phyloP scores from a whole-genome alignment of 306 rosid genomes.

The Malus sylvestris region DNA sequence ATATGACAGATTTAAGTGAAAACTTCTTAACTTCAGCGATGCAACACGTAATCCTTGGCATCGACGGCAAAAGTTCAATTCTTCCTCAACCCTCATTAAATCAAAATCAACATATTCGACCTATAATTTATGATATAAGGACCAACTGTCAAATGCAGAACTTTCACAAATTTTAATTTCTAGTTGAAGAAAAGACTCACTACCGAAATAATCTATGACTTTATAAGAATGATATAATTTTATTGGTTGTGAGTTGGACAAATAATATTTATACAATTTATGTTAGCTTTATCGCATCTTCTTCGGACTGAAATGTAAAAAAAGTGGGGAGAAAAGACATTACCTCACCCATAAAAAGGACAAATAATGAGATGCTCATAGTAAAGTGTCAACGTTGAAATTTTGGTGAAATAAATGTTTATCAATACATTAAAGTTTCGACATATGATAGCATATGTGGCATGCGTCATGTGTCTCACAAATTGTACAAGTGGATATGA shows the following conservation, averaged over 20 bases:
- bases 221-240: neutral
- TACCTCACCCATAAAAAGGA: too few relatives aligned
- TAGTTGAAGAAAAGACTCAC: neutral
- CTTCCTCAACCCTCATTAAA: too few relatives aligned
- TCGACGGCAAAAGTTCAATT: neutral
- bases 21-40: neutral
- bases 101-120: too few relatives aligned
- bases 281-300: neutral
- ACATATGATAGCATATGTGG: too few relatives aligned
- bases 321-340: too few relatives aligned
- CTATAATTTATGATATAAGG: too few relatives aligned
- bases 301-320: too few relatives aligned
- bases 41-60: neutral
- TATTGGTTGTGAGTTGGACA: neutral
- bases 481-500: too few relatives aligned
- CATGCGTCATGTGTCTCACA: too few relatives aligned
- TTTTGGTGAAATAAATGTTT: too few relatives aligned
- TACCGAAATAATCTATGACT: neutral
- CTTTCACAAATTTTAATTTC: neutral
- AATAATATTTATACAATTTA: neutral
- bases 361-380: constrained; percentile 1
- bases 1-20: too few relatives aligned
- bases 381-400: neutral
- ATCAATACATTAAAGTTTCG: too few relatives aligned
- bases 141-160: neutral